Evolutionary conservation across 768 basidiomycete species (phyloP), one percentile per base, ranked within the genome.

Genomic region (Vishniacozyma victoriae): DNA sequence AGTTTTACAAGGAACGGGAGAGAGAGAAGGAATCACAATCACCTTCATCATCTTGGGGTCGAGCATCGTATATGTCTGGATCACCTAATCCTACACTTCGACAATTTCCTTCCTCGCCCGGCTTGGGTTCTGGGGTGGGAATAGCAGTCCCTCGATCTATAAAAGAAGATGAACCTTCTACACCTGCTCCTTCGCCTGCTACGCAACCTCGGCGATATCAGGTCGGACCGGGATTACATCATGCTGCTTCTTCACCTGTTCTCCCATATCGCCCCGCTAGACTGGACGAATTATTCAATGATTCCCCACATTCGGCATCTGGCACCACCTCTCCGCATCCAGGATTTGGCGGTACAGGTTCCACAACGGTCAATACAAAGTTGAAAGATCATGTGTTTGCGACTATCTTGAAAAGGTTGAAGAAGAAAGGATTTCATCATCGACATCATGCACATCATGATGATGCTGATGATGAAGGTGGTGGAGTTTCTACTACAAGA

Each of bases 351-450:
- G 93, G 92, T 3, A 86, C 84, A 2, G 93, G 93, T 1, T 88
- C 86, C 13, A 97, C 95, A 4, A 79, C 83, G 44, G 91, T 96
- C 51, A 97, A 99, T 71, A 89, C 86, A 31, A 87, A 82, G 69
- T 76, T 99, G 49, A 92, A 91, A 72, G 91, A 97, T 64, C 90
- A 93, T 59, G 89, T 99, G 38, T 93, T 99, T 67, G 86, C 81
- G 52, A 86, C 87, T 15, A 82, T 97, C 25, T 75, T 96, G 53
- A 81, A 83, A 40, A 78, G 54, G 31, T 54, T 72, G 38, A 55
- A 56, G n/a, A 68, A 58, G 52, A 58, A 59, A 19, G 54, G 60
- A 0, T 19, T 59, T 20, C 40, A 46, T 22, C 16, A 25, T 1
- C 50, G 55, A 35, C 40, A 57, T 16, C 53, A 59, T 24, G 52